These are phyloP conservation scores for Phytopythium ostracodes DNA, from an alignment of 352 stramenopile genomes.

Conservation along the genomic window DNA sequence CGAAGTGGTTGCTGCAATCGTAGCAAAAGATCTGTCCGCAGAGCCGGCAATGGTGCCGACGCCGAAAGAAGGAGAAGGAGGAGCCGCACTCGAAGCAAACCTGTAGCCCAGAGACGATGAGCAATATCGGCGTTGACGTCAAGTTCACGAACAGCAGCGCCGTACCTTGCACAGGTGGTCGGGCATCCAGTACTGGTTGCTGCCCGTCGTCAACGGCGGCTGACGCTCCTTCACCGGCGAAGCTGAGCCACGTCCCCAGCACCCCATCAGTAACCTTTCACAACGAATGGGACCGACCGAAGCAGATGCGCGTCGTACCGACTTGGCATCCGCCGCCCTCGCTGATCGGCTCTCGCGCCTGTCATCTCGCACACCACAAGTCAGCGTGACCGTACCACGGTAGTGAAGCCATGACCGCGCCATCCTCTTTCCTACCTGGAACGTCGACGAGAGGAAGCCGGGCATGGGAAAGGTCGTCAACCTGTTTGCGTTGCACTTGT, in stretches of 20 bases:
- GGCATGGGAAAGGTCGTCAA: conserved; percentile 70
- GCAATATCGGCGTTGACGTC: neutral
- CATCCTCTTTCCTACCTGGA: conserved; percentile 24
- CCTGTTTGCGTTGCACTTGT: conserved; percentile 12
- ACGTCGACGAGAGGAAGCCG: conserved; percentile 43
- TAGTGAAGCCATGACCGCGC: neutral
- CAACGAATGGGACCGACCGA: neutral
- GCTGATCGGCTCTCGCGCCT: conserved; percentile 18
- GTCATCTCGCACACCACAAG: neutral
- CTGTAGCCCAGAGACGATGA: conserved; percentile 19
- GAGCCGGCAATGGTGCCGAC: conserved; percentile 83
- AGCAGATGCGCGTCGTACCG: neutral
- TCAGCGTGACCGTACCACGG: neutral
- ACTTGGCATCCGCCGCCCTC: conserved; percentile 4
- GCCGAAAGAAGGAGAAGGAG: conserved; percentile 77
- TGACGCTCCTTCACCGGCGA: conserved; percentile 24
- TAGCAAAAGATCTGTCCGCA: conserved; percentile 87
- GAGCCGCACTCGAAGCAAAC: conserved; percentile 81
- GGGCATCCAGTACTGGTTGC: conserved; percentile 82
- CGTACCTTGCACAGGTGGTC: conserved; percentile 80
- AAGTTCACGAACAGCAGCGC: neutral
- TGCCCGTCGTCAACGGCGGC: conserved; percentile 33
- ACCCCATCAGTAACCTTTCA: neutral
- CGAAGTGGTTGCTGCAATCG: conserved; percentile 76
- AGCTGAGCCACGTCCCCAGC: neutral